phyloP scores from a whole-genome alignment of 140 eudicot genomes.

The Senecio squalidus region DNA sequence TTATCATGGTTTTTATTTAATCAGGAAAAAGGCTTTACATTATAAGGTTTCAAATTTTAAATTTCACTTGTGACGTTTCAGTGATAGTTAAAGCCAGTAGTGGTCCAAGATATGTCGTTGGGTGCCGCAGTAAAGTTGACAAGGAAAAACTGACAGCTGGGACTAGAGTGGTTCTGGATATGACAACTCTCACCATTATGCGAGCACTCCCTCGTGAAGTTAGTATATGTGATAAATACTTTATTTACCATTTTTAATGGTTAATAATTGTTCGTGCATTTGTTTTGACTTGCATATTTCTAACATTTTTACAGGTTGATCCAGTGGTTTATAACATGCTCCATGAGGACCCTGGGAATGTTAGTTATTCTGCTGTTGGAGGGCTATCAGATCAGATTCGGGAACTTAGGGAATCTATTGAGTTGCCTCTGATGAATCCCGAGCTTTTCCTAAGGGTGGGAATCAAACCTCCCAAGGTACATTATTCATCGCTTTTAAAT shows the following conservation, averaged over 20 bases:
- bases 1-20: neutral
- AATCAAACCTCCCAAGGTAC: constrained; percentile 97
- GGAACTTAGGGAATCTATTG: constrained; percentile 94
- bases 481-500: neutral
- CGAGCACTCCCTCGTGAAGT: constrained; percentile 98
- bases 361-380: constrained; percentile 96
- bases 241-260: neutral
- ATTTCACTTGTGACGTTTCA: constrained; percentile 21
- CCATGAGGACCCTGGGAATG: constrained; percentile 96
- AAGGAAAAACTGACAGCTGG: constrained; percentile 90
- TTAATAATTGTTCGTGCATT: neutral
- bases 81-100: constrained; percentile 99
- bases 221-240: constrained; percentile 8
- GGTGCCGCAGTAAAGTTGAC: constrained; percentile 95
- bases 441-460: constrained; percentile 96
- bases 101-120: constrained; percentile 97
- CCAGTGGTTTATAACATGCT: constrained; percentile 97
- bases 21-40: neutral
- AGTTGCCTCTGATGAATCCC: constrained; percentile 94
- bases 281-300: constrained; percentile 3
- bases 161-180: constrained; percentile 92
- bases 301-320: constrained; percentile 57
- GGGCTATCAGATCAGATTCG: constrained; percentile 95
- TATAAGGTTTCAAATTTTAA: constrained; percentile 4
- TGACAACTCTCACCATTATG: constrained; percentile 98